Conservation (phyloP, 148 eudicot species). For the Vaccinium myrtillus region DNA sequence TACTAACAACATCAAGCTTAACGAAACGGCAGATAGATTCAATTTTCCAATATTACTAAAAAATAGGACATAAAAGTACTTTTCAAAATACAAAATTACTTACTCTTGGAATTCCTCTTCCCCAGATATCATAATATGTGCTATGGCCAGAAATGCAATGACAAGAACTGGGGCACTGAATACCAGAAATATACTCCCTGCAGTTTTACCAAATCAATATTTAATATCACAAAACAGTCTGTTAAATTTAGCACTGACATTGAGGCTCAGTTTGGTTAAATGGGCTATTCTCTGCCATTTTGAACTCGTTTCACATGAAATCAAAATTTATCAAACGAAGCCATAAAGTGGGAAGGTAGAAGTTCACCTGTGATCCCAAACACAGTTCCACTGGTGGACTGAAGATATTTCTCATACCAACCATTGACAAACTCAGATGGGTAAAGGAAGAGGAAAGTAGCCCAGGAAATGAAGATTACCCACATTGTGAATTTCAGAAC, state of each 20-base stretch:
- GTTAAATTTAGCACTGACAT: background rate
- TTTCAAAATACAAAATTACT: conserved; percentile 16
- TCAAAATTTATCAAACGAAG: background rate
- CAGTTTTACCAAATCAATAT: conserved; percentile 20
- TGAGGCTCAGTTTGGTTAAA: background rate
- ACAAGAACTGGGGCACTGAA: conserved; percentile 65
- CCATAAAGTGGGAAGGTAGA: background rate
- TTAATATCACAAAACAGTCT: background rate
- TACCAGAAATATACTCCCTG: conserved; percentile 61
- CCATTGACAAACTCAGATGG: conserved; percentile 37
- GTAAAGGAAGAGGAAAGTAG: conserved; percentile 47
- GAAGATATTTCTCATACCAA: conserved; percentile 23
- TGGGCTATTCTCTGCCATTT: too few relatives aligned
- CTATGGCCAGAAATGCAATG: conserved; percentile 60
- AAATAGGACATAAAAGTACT: background rate
- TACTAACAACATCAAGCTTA: conserved; percentile 1
- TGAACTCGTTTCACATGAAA: background rate
- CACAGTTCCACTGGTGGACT: conserved; percentile 23
- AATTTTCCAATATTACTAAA: background rate
- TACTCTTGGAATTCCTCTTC: conserved; percentile 66
- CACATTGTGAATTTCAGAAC: conserved; percentile 61
- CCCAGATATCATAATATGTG: conserved; percentile 46
- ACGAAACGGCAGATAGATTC: background rate
- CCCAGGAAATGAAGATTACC: conserved; percentile 65
- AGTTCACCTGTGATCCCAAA: conserved; percentile 14